Base-by-base conservation (phyloP, 768 basidiomycete species). In the Cytidiella melzeri region DNA sequence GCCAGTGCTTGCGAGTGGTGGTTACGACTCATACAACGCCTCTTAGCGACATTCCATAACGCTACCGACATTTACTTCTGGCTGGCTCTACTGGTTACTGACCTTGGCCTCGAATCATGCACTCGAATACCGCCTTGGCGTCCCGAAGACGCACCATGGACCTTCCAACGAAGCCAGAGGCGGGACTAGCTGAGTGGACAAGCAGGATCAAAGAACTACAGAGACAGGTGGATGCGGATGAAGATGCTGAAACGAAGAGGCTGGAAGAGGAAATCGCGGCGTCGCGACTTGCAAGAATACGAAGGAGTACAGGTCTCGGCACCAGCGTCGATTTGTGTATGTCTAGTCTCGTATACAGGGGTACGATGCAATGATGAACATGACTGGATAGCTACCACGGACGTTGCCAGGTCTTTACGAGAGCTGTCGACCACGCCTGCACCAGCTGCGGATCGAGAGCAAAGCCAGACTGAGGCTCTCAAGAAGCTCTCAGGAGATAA, bases 201-300 rank as follows among this genome's bases (percentile, higher is more conserved):
- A 83, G 69, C 66, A 83, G 76, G 70, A 88, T 92, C 63, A 84
- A 83, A 62, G 84, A 80, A 13, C 67, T 91, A 64, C 88, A 90
- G 62, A 76, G 80, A 51, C 85, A 89, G 57, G 83, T 89, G 21
- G 88, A 92, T 54, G 81, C 82, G 12, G 84, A 88, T 53, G 87
- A 89, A 50, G 87, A 87, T 61, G 78, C 74, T 5, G 89, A 92
- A 57, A 80, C 87, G 61, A 77, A 74, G 43, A 73, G 81, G 47
- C 73, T 92, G 12, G 75, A 77, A 58, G 67, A 75, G 48, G 75
- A 77, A 59, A 77, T 91, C 43, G 61, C 61, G 20, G 67, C 73
- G 26, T 74, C 76, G 13, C 60, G 77, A 41, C 54, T 74, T n/a
- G 75, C 75, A 25, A 60, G 77, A 45, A 64, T 61, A 51, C 68